Evolutionary conservation across 2,329 filamentous ascomycete genomes (phyloP).

Genomic region (Domatiomyces catenatus): DNA sequence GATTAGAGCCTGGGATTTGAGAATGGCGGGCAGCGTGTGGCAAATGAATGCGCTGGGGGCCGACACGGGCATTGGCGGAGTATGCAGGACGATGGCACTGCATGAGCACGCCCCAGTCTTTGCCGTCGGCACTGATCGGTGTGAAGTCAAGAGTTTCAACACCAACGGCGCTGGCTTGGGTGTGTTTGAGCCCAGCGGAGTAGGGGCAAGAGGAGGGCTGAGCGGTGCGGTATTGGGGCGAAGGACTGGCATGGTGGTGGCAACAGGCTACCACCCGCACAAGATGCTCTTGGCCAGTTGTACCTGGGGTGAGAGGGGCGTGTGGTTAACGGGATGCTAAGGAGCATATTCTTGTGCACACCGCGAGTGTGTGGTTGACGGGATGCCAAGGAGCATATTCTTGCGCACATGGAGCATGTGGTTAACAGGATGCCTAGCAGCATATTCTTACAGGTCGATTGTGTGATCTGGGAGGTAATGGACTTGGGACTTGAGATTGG

Average conservation of each 20-base stretch:
- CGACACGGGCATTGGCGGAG: not conserved
- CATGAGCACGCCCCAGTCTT: slow-evolving; percentile 96
- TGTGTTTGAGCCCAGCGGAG: slow-evolving; percentile 44
- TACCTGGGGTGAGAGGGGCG: slow-evolving; percentile 70
- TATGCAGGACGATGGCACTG: slow-evolving; percentile 70
- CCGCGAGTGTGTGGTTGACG: slow-evolving; percentile 57
- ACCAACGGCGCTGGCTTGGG: slow-evolving; percentile 66
- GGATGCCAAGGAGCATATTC: slow-evolving; percentile 3
- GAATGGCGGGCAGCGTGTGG: slow-evolving; percentile 45
- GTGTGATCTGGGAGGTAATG: no score
- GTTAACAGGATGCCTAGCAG: slow-evolving; percentile 10
- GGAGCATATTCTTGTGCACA: not conserved
- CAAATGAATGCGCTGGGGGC: slow-evolving; percentile 6
- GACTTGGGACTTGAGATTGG: no score
- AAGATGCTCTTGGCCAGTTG: slow-evolving; percentile 79
- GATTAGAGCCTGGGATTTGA: slow-evolving; percentile 90
- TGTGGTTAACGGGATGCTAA: slow-evolving; percentile 40
- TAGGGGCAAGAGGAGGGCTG: slow-evolving; percentile 11
- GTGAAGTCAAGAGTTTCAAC: slow-evolving; percentile 85
- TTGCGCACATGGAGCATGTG: slow-evolving; percentile 53
- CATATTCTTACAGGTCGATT: not conserved
- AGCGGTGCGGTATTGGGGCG: slow-evolving; percentile 26
- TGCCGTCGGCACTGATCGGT: slow-evolving; percentile 73
- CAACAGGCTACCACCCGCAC: slow-evolving; percentile 91
- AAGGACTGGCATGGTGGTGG: slow-evolving; percentile 65